Evolutionary conservation across 2,329 filamentous ascomycete species (phyloP).

Genomic region (Venturia nashicola): DNA sequence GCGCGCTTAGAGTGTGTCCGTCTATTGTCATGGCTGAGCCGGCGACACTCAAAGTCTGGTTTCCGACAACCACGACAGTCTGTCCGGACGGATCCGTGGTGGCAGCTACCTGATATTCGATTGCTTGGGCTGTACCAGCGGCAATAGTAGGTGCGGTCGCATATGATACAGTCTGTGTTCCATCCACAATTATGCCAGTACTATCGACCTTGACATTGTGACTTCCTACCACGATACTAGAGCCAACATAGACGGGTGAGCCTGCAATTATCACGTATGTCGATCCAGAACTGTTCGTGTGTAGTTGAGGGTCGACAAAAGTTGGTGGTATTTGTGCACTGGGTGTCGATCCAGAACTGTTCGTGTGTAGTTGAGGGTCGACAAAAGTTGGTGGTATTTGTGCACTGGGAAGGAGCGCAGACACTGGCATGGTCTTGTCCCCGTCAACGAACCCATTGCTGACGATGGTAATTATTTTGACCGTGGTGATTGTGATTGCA

Average conservation of each 20-base stretch:
- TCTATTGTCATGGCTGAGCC: neutral
- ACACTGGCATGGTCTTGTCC: neutral
- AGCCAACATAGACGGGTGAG: neutral
- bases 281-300: neutral
- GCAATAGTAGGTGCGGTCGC: neutral
- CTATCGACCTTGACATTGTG: neutral
- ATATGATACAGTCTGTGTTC: neutral
- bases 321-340: neutral
- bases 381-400: neutral
- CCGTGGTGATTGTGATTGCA: neutral
- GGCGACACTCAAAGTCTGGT: neutral
- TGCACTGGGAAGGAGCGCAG: neutral
- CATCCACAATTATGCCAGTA: neutral
- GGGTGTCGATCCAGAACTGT: neutral
- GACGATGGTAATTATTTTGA: neutral
- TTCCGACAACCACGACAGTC: neutral
- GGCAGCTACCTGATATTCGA: neutral
- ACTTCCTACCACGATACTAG: neutral
- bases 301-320: neutral
- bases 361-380: neutral
- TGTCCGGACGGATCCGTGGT: neutral
- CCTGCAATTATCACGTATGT: neutral
- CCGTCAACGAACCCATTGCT: neutral
- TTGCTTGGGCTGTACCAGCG: neutral
- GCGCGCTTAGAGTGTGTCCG: neutral